Evolutionary conservation across 768 basidiomycete species (phyloP), one percentile per base, ranked within the genome.

Genomic region (Rhizopogon vinicolor): DNA sequence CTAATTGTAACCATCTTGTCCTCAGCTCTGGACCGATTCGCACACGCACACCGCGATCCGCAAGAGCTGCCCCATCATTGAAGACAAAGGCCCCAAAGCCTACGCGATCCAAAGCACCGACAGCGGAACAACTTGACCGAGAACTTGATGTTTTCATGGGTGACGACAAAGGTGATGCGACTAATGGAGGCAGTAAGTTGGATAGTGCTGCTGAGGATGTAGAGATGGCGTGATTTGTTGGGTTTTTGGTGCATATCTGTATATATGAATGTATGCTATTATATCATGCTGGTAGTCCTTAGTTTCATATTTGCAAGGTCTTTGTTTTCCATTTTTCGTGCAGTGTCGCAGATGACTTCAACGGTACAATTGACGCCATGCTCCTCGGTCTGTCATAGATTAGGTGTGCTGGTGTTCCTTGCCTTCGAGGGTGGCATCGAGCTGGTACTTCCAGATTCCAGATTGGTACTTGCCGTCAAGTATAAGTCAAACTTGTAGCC

Each of bases 141-240:
- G 93, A 97, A 71, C 68, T 97, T 56, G 93, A 97, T 60, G 82
- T 86, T 3, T 91, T 91, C 63, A 90, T 92, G 90, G 83, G 80
- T 7, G 87, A 87, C 61, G 72, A 78, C 0, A 62, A 71, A 42
- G 62, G 66, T 10, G 63, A 41, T 1, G 50, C 64, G n/a, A 58
- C 57, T 6, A 59, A 57, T 28, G 61, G 60, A 19, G 62, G 58
- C 46, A 45, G 60, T 43, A 65, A 62, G 45, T 45, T 54, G 39
- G 53, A 53, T 18, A 55, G 62, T 7, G 57, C 51, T 10, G 44
- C 60, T 19, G 74, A 75, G 45, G 83, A 86, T 63, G 78, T 84
- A 35, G 82, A 83, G 50, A 84, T 84, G 82, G 74, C 71, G 12
- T 78, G 59, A 60, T 9, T 3, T 22, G 33, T 48, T 31, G 45